phyloP scores from a whole-genome alignment of 148 eudicot species.

The Arctostaphylos glauca region DNA sequence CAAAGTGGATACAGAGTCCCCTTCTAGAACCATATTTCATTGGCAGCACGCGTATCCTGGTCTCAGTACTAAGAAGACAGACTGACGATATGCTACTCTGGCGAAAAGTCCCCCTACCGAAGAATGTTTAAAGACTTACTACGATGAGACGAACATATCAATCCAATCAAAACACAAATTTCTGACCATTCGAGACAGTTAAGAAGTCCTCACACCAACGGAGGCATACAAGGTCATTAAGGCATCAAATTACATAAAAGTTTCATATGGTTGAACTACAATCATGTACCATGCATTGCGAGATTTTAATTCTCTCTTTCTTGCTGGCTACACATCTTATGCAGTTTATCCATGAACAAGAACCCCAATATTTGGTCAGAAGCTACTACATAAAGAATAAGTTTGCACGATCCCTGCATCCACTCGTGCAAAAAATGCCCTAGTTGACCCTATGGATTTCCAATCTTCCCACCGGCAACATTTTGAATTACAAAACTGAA shows the following conservation, averaged over 20 bases:
- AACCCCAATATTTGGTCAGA: neutral
- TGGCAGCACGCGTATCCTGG: neutral
- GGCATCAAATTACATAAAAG: neutral
- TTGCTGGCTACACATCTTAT: neutral
- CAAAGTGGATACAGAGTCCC: neutral
- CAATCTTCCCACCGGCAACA: neutral
- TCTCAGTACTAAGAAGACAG: neutral
- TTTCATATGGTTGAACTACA: neutral
- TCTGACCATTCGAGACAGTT: neutral
- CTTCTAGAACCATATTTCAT: neutral
- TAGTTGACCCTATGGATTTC: neutral
- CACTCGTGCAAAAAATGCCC: neutral
- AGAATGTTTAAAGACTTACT: neutral
- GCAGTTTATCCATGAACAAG: neutral
- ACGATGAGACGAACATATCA: neutral
- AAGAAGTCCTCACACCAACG: neutral
- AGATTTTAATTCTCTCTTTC: neutral
- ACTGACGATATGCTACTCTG: neutral
- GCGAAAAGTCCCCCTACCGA: neutral
- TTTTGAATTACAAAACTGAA: neutral
- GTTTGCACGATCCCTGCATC: neutral
- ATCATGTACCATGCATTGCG: neutral
- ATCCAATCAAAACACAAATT: neutral
- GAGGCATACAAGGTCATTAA: neutral
- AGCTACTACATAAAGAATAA: neutral